Percentiles rank a stretch among this genome's conserved stretches.
These are phyloP conservation scores for Lepidopterella palustris DNA, from an alignment of 495 filamentous ascomycete genomes.

Conservation along the genomic window DNA sequence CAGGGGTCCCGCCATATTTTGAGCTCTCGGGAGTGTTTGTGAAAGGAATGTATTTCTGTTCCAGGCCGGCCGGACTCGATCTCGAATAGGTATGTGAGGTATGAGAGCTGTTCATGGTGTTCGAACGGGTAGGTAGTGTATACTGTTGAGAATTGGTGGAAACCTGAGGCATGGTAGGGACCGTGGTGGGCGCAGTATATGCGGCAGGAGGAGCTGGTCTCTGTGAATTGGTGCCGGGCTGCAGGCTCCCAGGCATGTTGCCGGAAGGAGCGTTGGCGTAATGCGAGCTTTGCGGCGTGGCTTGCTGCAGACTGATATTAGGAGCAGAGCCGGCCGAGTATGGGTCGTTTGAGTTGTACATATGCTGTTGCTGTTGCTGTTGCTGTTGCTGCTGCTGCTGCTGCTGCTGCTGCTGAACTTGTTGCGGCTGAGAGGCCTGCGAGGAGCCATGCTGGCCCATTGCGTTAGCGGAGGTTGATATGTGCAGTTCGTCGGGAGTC, in stretches of 20 bases:
- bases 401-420: constrained; percentile 41
- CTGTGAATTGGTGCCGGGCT: constrained; percentile 52
- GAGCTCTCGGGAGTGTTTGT: constrained; percentile 57
- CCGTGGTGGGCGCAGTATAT: constrained; percentile 61
- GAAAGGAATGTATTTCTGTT: constrained; percentile 66
- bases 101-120: constrained; percentile 57
- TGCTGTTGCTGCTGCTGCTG: constrained; percentile 34
- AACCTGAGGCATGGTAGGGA: constrained; percentile 67
- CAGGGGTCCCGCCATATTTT: constrained; percentile 60
- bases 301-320: constrained; percentile 62
- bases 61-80: constrained; percentile 75
- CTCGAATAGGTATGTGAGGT: constrained; percentile 69
- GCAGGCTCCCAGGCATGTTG: constrained; percentile 61
- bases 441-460: constrained; percentile 34
- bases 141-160: constrained; percentile 52
- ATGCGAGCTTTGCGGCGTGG: constrained; percentile 53
- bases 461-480: constrained; percentile 50
- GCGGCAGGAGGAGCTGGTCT: constrained; percentile 60
- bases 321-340: constrained; percentile 46
- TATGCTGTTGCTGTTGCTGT: constrained; percentile 49
- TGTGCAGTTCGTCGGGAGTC: constrained; percentile 70
- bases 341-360: constrained; percentile 45
- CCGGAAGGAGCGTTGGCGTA: constrained; percentile 41
- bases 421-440: constrained; percentile 23
- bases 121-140: constrained; percentile 58